Evolutionary conservation across 2,329 filamentous ascomycete species (phyloP), one percentile per base, ranked within the genome.

Genomic region (Talaromyces sp.): DNA sequence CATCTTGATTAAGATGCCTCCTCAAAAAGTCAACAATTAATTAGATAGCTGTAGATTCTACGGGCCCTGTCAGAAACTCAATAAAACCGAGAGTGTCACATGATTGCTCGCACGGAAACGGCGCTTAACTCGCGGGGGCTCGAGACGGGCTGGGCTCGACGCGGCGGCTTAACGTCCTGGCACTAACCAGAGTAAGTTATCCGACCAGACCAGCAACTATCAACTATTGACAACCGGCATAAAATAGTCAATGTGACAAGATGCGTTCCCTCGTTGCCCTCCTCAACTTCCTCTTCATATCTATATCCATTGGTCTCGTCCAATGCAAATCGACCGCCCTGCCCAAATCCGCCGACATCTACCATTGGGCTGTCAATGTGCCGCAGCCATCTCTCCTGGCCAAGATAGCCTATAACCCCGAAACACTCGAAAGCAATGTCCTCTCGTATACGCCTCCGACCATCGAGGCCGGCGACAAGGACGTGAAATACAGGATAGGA

Each of bases 401-500:
- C 27, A 77, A 74, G 64, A 69, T 82, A 66, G 74, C 76, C 58
- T 81, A 81, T 66, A 76, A 81, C 65, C 75, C 78, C 6, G 64
- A 69, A 15, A 75, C 77, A 7, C 70, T 76, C 45, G 73, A 74
- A 27, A 73, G 77, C 47, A 70, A 74, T 33, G 69, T 81, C 11
- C 66, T 76, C 11, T 76, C 78, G 19, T 81, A 79, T 69, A 73
- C 75, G 4, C 77, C 78, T 37, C 78, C 79, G 8, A 65, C 41
- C 57, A 33, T 22, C 13, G 43, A 47, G 60, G 35, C 67, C 63
- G 39, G 68, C 65, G 57, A 70, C 57, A 77, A 83, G 69, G 77
- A 82, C 62, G 80, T 82, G 71, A 83, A 87, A 68, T 76, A 85
- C 54, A 81, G 84, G 45, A 77, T 87, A 7, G 85, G 84, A 66